Evolutionary conservation across 1,284 basidiomycete genomes (phyloP), one percentile per base, ranked within the genome.

Genomic region (Fomitopsis pinicola): DNA sequence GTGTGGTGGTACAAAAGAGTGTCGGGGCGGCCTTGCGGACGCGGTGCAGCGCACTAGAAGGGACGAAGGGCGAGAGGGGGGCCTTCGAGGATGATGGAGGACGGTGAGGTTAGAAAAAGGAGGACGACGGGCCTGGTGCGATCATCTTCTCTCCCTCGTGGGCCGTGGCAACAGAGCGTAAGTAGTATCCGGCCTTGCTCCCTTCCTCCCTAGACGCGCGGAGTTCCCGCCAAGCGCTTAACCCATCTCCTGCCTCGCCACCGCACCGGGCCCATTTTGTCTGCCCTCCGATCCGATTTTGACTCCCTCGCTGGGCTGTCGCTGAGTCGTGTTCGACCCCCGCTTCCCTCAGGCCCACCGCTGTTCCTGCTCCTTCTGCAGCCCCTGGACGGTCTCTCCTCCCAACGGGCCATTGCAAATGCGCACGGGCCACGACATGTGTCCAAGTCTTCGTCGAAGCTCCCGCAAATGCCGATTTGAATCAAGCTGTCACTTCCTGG

Each of bases 1-100:
- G 36, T 40, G 52, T 54, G 52, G 26, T 46, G 44, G 52, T 50
- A 50, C n/a, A 54, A 54, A 54, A n/a, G 52, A 54, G n/a, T 38
- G 52, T 54, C 4, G 28, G 36, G 33, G 52, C 52, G 17, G 35
- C 33, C 33, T n/a, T 33, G 52, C 35, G 35, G 52, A 38, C 15
- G 52, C 52, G 52, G 35, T 54, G 35, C 35, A 17, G 35, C 35
- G 52, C 35, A 38, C 52, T 38, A 19, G 35, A 22, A 38, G 52
- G 36, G 52, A 38, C 17, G 52, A 38, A 38, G 52, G 36, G 36
- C 3, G 36, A 15, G 35, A 54, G 52, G 22, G 33, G 35, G 52
- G n/a, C 35, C 36, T 54, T 35, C 33, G 19, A 30, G 33, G 19
- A 8, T 33, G 35, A 26, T 40, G 52, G 33, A 33, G 50, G 28